phyloP scores from a whole-genome alignment of 2,329 filamentous ascomycete genomes.

The Phyllosticta citriasiana region DNA sequence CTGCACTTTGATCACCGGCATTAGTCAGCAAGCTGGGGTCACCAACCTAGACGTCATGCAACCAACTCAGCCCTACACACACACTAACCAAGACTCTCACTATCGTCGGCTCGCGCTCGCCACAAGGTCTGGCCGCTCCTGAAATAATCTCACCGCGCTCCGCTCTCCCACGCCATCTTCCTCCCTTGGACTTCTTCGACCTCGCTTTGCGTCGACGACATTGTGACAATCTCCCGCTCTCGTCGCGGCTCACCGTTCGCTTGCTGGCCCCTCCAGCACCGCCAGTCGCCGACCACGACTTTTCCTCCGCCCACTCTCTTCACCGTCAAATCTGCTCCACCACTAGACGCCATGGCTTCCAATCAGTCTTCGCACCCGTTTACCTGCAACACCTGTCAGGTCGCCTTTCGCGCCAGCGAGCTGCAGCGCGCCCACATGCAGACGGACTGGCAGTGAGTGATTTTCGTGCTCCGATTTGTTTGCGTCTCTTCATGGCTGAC shows the following conservation, averaged over 20 bases:
- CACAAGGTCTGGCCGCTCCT: neutral
- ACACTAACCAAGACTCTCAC: neutral
- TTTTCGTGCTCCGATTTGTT: constrained; percentile 1
- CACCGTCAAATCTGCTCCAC: neutral
- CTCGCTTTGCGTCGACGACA: neutral
- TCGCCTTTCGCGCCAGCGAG: constrained; percentile 90
- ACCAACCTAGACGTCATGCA: neutral
- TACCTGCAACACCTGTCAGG: constrained; percentile 96
- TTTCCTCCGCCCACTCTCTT: constrained; percentile 3
- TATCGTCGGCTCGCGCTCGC: neutral
- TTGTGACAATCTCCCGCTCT: constrained; percentile 5
- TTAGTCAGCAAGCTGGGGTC: neutral
- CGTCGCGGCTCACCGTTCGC: constrained; percentile 3
- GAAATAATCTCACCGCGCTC: neutral
- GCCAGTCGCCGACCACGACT: constrained; percentile 3
- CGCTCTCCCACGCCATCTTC: neutral
- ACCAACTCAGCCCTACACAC: neutral
- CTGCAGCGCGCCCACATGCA: constrained; percentile 94
- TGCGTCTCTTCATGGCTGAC: neutral
- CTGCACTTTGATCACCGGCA: neutral
- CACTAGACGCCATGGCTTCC: constrained; percentile 22
- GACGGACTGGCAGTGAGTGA: constrained; percentile 90
- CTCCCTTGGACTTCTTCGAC: neutral
- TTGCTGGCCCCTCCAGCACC: constrained; percentile 2
- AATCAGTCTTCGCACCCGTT: constrained; percentile 58